Evolutionary conservation across 1,284 basidiomycete species (phyloP), one percentile per base, ranked within the genome.

Genomic region (Leccinum huronense): DNA sequence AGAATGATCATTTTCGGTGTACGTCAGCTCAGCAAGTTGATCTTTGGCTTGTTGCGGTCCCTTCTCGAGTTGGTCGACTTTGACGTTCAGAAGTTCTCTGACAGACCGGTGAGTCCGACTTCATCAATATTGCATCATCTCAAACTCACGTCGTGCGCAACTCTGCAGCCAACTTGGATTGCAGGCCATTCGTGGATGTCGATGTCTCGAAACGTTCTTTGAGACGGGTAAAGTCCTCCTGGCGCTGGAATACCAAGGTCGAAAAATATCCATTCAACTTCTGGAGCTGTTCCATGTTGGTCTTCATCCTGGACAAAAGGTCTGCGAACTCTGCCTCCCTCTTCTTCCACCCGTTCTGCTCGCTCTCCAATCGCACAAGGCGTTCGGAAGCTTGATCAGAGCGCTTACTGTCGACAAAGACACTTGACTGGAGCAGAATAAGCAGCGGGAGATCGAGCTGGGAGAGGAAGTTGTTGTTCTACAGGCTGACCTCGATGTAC

Each of bases 391-490:
- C 90, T 68, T 93, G 85, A 64, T 94, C 89, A 70, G 94, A 93
- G 23, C 90, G 59, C 83, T 85, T 69, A 92, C 89, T 73, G 88
- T 89, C 73, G 94, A 98, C 76, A 96, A 97, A 76, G 94, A 97
- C 68, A 79, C 85, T 11, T 81, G 94, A n/a, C 82, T 98, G 1
- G 89, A 93, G 63, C 84, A 95, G 38, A 91, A 89, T 74, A 96
- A 96, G 80, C 88, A 88, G 69, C 86, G 89, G 38, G 95, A 97
- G 74, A 81, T 83, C 23, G 89, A 94, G 66, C 82, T 98, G 2
- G 89, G 94, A 70, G 94, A 98, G 63, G 94, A 97, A 70, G 83
- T 96, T 93, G 88, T 62, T 89, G 81, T 70, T 97, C 79, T 97
- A 27, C 93, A 97, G 70, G 80, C 82, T 3, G 95, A 98, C 71